Conservation (phyloP, 2,329 filamentous ascomycete genomes). For the Thielaviopsis musarum region DNA sequence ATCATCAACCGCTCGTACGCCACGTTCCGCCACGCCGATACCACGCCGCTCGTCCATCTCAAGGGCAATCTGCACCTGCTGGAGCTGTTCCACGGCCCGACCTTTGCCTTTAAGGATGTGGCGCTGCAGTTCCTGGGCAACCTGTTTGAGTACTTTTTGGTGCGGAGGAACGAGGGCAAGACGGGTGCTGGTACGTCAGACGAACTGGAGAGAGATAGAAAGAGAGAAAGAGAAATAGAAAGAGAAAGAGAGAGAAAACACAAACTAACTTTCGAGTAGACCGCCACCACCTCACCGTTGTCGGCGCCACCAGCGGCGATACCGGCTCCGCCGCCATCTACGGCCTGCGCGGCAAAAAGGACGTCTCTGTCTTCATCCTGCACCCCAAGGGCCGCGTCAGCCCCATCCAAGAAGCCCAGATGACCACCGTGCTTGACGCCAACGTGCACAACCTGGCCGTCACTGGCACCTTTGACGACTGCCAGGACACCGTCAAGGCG, state of each 20-base stretch:
- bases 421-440: conserved; percentile 80
- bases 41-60: conserved; percentile 65
- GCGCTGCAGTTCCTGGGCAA: conserved; percentile 83
- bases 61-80: conserved; percentile 68
- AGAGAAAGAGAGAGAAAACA: too few species aligned
- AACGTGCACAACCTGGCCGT: conserved; percentile 91
- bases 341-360: conserved; percentile 84
- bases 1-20: conserved; percentile 78
- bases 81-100: conserved; percentile 92
- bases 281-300: conserved; percentile 66
- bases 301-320: conserved; percentile 74
- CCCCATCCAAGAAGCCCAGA: conserved; percentile 87
- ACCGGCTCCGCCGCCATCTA: conserved; percentile 95
- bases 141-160: conserved; percentile 76
- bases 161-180: conserved; percentile 55
- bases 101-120: conserved; percentile 89
- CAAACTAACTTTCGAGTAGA: conserved; percentile 26
- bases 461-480: conserved; percentile 87
- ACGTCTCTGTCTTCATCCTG: conserved; percentile 90
- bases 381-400: conserved; percentile 82
- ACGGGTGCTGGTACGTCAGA: conserved; percentile 30
- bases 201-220: not conserved
- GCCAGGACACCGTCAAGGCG: conserved; percentile 91
- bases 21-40: conserved; percentile 66
- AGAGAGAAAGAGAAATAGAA: not conserved